A percentile compares a stretch with the other conserved stretches of the same genome.
phyloP scores from a whole-genome alignment of 441 rosid species.

The Flueggea neowawraea region DNA sequence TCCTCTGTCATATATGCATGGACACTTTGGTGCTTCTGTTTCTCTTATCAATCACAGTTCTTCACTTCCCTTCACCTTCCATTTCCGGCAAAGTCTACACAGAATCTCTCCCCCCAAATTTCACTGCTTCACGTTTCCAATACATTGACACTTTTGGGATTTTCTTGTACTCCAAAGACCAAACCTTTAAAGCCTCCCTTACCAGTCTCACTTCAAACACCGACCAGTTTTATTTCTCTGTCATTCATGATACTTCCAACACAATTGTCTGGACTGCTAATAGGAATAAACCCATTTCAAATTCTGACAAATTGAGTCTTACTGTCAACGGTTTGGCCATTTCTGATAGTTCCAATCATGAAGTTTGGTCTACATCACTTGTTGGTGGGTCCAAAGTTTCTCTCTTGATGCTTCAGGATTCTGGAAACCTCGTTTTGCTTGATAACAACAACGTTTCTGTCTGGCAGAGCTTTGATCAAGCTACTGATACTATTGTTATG shows the following conservation, averaged over 20 bases:
- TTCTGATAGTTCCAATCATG: constrained; percentile 32
- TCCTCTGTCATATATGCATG: background rate
- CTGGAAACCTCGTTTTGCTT: too few relatives aligned
- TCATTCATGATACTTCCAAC: constrained; percentile 59
- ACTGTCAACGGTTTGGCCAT: constrained; percentile 53
- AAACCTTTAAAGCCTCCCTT: constrained; percentile 63
- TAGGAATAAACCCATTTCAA: constrained; percentile 57
- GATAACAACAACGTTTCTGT: constrained; percentile 53
- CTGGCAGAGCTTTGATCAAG: constrained; percentile 77
- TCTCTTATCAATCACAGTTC: background rate
- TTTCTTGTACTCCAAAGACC: constrained; percentile 58
- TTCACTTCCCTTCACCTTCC: background rate
- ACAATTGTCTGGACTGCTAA: constrained; percentile 81
- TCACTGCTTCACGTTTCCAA: constrained; percentile 59
- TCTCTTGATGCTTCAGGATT: too few relatives aligned
- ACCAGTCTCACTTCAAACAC: constrained; percentile 44
- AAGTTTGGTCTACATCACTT: constrained; percentile 66
- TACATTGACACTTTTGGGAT: constrained; percentile 57
- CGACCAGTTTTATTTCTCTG: constrained; percentile 56
- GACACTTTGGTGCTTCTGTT: background rate
- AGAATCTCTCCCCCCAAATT: constrained; percentile 57
- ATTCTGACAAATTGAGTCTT: constrained; percentile 54
- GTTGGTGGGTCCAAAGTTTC: constrained; percentile 38
- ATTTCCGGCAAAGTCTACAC: constrained; percentile 28
- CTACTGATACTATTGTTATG: constrained; percentile 69